Conservation (phyloP, 345 rosid species). For the Brassica juncea region DNA sequence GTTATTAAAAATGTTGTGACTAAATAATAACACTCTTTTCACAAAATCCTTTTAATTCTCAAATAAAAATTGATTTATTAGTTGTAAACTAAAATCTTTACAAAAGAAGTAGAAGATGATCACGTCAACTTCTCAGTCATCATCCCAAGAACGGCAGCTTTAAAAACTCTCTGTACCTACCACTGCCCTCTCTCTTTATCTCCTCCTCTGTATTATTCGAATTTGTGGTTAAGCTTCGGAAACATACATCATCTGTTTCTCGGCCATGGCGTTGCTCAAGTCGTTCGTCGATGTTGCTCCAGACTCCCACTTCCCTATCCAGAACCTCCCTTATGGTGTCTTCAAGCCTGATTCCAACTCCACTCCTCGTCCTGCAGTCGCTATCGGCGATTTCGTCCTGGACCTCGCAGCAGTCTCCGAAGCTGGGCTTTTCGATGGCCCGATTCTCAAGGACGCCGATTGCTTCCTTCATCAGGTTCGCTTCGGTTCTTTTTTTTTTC, state of each 20-base stretch:
- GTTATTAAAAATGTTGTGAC: constrained; percentile 5
- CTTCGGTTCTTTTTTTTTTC: constrained; percentile 44
- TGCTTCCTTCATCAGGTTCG: constrained; percentile 61
- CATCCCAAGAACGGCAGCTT: constrained; percentile 31
- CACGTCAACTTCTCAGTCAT: constrained; percentile 29
- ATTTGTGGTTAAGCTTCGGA: constrained; percentile 23
- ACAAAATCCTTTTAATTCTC: background rate
- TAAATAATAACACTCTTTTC: background rate
- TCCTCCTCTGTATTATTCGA: constrained; percentile 15
- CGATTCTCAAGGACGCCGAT: constrained; percentile 60
- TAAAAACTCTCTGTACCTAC: constrained; percentile 24
- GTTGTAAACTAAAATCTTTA: background rate
- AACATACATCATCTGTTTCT: constrained; percentile 13
- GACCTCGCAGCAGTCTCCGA: constrained; percentile 77
- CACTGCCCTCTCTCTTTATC: constrained; percentile 18
- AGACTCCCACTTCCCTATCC: constrained; percentile 88
- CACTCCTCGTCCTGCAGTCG: constrained; percentile 74
- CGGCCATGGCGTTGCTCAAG: constrained; percentile 56
- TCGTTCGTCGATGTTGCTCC: constrained; percentile 67
- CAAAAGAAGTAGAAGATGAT: constrained; percentile 13
- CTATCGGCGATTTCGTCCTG: constrained; percentile 74
- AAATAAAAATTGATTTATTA: background rate
- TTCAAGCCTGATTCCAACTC: constrained; percentile 61
- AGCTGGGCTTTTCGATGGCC: constrained; percentile 78
- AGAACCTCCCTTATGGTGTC: constrained; percentile 91